Percentiles rank a stretch among this genome's conserved stretches.
These are phyloP conservation scores for Secale cereale DNA, from an alignment of 176 grass and related monocot genomes.

Conservation along the genomic window DNA sequence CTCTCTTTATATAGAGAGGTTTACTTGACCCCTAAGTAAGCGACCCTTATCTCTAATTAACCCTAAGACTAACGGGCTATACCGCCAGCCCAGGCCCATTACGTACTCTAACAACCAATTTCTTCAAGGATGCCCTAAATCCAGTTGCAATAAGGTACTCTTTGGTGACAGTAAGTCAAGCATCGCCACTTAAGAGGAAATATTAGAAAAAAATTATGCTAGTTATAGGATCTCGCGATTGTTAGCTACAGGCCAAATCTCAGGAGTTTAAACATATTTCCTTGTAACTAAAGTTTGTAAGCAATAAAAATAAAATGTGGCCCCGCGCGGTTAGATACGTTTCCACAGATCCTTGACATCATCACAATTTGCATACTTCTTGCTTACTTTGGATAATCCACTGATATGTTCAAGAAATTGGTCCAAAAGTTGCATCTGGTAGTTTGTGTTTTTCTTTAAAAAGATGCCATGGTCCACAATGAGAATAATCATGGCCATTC, in stretches of 20 bases:
- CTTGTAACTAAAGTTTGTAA: too few species aligned
- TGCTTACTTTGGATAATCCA: not conserved
- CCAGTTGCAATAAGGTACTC: not conserved
- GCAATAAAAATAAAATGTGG: not conserved
- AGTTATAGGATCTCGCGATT: too few species aligned
- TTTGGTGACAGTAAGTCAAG: not conserved
- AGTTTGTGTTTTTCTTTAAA: not conserved
- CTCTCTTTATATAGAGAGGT: too few species aligned
- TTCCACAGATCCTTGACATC: not conserved
- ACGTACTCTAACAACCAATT: too few species aligned
- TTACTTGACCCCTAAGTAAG: too few species aligned
- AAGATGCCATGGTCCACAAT: not conserved
- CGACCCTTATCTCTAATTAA: too few species aligned
- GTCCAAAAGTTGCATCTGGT: not conserved
- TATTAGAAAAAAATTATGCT: not conserved
- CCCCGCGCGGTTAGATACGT: not conserved
- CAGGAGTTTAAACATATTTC: too few species aligned
- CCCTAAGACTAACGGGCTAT: too few species aligned
- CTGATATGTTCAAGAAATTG: not conserved
- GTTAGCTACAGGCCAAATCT: too few species aligned
- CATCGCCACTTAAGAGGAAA: conserved; percentile 1
- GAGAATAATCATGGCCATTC: not conserved
- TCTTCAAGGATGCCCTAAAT: not conserved
- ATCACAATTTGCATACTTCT: not conserved
- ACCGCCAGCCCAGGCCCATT: too few species aligned